These are phyloP conservation scores for Brassica balearica DNA, from an alignment of 441 rosid species.

Conservation along the genomic window DNA sequence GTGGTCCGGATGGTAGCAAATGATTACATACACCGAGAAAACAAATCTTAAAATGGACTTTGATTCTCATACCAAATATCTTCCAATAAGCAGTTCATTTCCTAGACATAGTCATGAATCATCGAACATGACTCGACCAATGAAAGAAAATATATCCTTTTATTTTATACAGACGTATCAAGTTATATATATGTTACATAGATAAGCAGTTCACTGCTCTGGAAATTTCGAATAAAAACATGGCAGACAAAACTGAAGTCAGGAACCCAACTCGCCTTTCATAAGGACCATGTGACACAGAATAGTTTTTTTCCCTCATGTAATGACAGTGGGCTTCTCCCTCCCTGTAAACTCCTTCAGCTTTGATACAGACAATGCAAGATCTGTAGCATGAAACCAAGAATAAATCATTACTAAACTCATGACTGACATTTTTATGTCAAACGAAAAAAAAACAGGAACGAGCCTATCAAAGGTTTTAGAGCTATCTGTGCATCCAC, in stretches of 20 bases:
- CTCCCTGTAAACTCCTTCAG: slow-evolving; percentile 90
- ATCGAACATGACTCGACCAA: slow-evolving; percentile 14
- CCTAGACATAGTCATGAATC: slow-evolving; percentile 30
- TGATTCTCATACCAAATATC: slow-evolving; percentile 31
- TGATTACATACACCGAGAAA: neutral
- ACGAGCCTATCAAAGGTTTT: slow-evolving; percentile 82
- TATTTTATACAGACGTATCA: too few species aligned
- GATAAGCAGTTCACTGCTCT: slow-evolving; percentile 29
- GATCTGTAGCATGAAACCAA: slow-evolving; percentile 58
- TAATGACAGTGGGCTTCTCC: slow-evolving; percentile 94
- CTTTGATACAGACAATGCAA: slow-evolving; percentile 86
- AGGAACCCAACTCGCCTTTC: slow-evolving; percentile 38
- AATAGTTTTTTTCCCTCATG: slow-evolving; percentile 48
- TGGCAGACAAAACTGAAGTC: slow-evolving; percentile 52
- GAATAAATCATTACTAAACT: slow-evolving; percentile 23
- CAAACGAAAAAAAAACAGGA: slow-evolving; percentile 20
- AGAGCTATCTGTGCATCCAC: slow-evolving; percentile 88
- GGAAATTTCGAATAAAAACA: slow-evolving; percentile 28
- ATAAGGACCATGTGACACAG: slow-evolving; percentile 27
- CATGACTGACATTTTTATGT: slow-evolving; percentile 9
- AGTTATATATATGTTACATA: slow-evolving; percentile 27
- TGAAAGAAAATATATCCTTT: slow-evolving; percentile 16
- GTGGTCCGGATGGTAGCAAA: slow-evolving; percentile 3
- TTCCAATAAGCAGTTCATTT: slow-evolving; percentile 47
- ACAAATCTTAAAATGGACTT: neutral